Conservation (phyloP, 129 eudicot species). For the Flaveria trinervia region DNA sequence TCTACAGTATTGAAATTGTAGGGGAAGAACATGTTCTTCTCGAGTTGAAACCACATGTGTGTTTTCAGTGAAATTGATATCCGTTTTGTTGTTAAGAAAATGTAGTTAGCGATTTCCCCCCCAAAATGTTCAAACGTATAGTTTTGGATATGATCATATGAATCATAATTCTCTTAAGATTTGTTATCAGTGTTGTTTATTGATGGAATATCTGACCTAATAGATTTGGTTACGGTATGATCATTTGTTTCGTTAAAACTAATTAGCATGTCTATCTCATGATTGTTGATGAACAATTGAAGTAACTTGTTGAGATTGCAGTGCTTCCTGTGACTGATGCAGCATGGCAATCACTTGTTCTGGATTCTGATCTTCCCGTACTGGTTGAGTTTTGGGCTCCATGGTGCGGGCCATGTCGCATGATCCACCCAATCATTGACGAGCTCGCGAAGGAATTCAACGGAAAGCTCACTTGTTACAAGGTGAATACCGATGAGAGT, state of each 20-base stretch:
- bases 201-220: background rate
- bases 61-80: too few species aligned
- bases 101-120: too few species aligned
- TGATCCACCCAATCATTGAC: slow-evolving; percentile 84
- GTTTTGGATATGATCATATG: background rate
- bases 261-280: background rate
- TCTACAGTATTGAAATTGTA: slow-evolving; percentile 3
- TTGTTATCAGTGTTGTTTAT: background rate
- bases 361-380: slow-evolving; percentile 59
- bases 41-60: too few species aligned
- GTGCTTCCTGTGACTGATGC: slow-evolving; percentile 62
- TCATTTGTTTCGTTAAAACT: background rate
- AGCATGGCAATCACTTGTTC: slow-evolving; percentile 68
- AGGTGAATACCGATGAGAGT: slow-evolving; percentile 83
- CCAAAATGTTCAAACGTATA: background rate
- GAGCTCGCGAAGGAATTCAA: slow-evolving; percentile 70
- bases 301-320: slow-evolving; percentile 35
- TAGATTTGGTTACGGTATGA: background rate
- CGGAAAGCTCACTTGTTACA: slow-evolving; percentile 80
- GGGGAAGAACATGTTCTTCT: background rate
- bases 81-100: too few species aligned
- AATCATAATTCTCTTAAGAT: background rate
- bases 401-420: slow-evolving; percentile 99
- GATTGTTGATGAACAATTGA: background rate
- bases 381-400: slow-evolving; percentile 99